These are phyloP conservation scores for Coccinonectria pachysandricola DNA, from an alignment of 2,329 filamentous ascomycete genomes.

Conservation along the genomic window DNA sequence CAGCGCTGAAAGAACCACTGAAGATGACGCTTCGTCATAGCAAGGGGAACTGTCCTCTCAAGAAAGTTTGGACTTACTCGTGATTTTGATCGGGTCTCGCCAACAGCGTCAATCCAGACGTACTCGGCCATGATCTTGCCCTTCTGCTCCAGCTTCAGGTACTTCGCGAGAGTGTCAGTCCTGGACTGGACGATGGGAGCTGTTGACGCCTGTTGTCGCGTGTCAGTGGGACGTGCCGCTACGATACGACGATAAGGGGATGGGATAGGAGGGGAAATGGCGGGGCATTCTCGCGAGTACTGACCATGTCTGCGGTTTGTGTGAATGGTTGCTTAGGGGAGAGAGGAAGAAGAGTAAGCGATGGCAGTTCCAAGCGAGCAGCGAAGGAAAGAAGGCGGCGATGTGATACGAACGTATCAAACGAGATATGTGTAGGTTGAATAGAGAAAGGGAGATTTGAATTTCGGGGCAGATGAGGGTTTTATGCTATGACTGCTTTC, in stretches of 20 bases:
- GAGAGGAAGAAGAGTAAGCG: background rate
- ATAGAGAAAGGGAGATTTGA: slow-evolving; percentile 6
- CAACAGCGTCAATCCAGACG: slow-evolving; percentile 83
- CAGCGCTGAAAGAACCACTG: too few species aligned
- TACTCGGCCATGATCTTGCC: slow-evolving; percentile 89
- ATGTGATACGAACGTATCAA: slow-evolving; percentile 14
- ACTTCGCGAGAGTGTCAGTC: slow-evolving; percentile 61
- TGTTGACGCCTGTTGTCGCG: slow-evolving; percentile 7
- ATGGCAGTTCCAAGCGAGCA: slow-evolving; percentile 1
- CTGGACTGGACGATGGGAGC: slow-evolving; percentile 10
- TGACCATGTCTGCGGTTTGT: too few species aligned
- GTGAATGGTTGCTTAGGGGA: slow-evolving; percentile 7
- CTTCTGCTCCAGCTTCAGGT: slow-evolving; percentile 81
- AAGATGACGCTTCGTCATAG: slow-evolving; percentile 5
- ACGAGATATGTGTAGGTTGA: slow-evolving; percentile 14
- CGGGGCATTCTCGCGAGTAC: slow-evolving; percentile 5
- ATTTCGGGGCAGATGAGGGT: slow-evolving; percentile 16
- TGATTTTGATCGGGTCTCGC: slow-evolving; percentile 85
- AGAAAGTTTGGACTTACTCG: too few species aligned
- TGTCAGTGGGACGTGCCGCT: slow-evolving; percentile 9
- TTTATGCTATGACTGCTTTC: slow-evolving; percentile 18
- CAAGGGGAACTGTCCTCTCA: too few species aligned
- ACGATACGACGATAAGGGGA: too few species aligned
- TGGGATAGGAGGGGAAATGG: too few species aligned
- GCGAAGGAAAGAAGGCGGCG: slow-evolving; percentile 1